Evolutionary conservation across 345 rosid species (phyloP).

Genomic region (Toxicodendron radicans): DNA sequence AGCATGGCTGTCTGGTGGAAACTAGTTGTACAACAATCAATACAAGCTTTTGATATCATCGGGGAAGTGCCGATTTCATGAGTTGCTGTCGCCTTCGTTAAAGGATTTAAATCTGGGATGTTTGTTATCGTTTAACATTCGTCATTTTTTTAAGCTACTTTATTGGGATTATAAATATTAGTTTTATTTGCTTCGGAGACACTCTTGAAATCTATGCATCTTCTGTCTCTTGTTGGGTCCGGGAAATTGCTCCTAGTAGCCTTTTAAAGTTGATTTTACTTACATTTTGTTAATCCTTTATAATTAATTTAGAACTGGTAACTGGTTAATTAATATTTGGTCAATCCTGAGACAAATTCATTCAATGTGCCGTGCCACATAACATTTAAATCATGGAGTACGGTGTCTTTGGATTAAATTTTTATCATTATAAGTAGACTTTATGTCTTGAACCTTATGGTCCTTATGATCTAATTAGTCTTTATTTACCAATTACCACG

Average conservation of each 20-base stretch:
- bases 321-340: too few relatives aligned
- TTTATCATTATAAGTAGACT: too few relatives aligned
- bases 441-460: too few relatives aligned
- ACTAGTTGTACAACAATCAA: background rate
- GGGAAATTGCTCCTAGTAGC: too few relatives aligned
- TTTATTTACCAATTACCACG: too few relatives aligned
- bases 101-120: conserved; percentile 18
- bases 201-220: conserved; percentile 19
- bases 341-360: too few relatives aligned
- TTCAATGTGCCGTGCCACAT: too few relatives aligned
- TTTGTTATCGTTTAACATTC: too few relatives aligned
- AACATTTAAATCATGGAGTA: too few relatives aligned
- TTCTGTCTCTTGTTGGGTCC: conserved; percentile 11
- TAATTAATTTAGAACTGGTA: too few relatives aligned
- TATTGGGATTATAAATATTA: background rate
- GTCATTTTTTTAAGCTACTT: background rate
- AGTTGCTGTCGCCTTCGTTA: background rate
- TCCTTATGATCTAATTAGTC: too few relatives aligned
- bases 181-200: conserved; percentile 16
- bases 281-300: background rate
- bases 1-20: conserved; percentile 9
- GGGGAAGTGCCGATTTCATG: conserved; percentile 2
- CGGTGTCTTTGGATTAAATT: too few relatives aligned
- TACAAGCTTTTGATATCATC: background rate
- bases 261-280: background rate